These are phyloP conservation scores for Phialophora verrucosa DNA, from an alignment of 2,329 filamentous ascomycete species.

Conservation along the genomic window DNA sequence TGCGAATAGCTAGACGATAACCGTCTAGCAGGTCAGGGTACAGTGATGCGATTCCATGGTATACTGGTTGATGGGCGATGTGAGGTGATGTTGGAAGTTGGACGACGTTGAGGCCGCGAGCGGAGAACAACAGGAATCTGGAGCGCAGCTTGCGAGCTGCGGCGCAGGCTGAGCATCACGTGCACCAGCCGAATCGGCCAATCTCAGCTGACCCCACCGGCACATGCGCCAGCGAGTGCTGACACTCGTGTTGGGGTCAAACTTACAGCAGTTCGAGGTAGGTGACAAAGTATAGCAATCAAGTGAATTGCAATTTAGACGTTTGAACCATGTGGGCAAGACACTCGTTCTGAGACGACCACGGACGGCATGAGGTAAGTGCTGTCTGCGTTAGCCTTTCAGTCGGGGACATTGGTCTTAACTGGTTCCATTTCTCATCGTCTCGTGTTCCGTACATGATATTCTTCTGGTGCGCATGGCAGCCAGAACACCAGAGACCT, in stretches of 20 bases:
- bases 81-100: conserved; percentile 24
- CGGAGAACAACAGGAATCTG: conserved; percentile 16
- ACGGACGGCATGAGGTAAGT: not conserved
- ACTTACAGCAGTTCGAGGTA: conserved; percentile 2
- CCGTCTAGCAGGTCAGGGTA: conserved; percentile 51
- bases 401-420: conserved; percentile 9
- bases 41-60: conserved; percentile 36
- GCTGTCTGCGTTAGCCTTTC: conserved; percentile 30
- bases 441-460: conserved; percentile 30
- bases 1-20: conserved; percentile 52
- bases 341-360: not conserved
- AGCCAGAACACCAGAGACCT: conserved; percentile 26
- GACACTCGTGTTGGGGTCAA: conserved; percentile 5
- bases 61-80: conserved; percentile 38
- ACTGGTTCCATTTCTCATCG: conserved; percentile 26
- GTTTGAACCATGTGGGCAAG: conserved; percentile 8
- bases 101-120: conserved; percentile 21
- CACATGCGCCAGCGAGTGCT: conserved; percentile 25
- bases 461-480: conserved; percentile 17
- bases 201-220: conserved; percentile 24
- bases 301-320: conserved; percentile 16
- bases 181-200: conserved; percentile 20
- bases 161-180: conserved; percentile 9
- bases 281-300: conserved; percentile 2
- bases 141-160: conserved; percentile 1